Evolutionary conservation across 805 yeast species (phyloP).

Genomic region (Middelhovenomyces tepae): DNA sequence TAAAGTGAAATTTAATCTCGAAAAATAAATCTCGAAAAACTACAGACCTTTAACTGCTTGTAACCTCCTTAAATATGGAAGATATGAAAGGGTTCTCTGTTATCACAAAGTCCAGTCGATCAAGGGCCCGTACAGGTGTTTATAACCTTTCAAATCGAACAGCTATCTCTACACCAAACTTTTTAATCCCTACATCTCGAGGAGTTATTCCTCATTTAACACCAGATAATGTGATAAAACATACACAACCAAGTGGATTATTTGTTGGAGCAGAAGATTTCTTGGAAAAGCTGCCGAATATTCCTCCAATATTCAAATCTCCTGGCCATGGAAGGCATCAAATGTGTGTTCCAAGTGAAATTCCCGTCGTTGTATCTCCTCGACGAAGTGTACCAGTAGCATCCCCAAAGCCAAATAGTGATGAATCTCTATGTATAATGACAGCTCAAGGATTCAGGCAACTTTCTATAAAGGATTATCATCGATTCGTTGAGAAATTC

Average conservation of each 20-base stretch:
- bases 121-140: slow-evolving; percentile 21
- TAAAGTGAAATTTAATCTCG: neutral
- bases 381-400: slow-evolving; percentile 26
- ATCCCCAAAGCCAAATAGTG: slow-evolving; percentile 27
- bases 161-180: slow-evolving; percentile 25
- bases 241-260: slow-evolving; percentile 17
- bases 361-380: slow-evolving; percentile 22
- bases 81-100: slow-evolving; percentile 12
- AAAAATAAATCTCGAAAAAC: neutral
- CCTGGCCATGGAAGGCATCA: slow-evolving; percentile 7
- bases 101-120: slow-evolving; percentile 13
- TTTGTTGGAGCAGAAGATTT: slow-evolving; percentile 31
- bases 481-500: slow-evolving; percentile 17
- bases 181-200: slow-evolving; percentile 29
- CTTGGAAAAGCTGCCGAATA: slow-evolving; percentile 23
- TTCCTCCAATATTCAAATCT: slow-evolving; percentile 10
- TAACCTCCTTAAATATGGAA: neutral
- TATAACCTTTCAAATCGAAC: slow-evolving; percentile 11
- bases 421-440: slow-evolving; percentile 24
- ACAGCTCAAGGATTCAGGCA: slow-evolving; percentile 31
- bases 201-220: slow-evolving; percentile 36
- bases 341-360: slow-evolving; percentile 22
- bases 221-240: slow-evolving; percentile 29
- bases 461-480: slow-evolving; percentile 19
- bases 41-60: neutral